Evolutionary conservation across 768 basidiomycete species (phyloP).

Genomic region (Amanita subjunquillea): DNA sequence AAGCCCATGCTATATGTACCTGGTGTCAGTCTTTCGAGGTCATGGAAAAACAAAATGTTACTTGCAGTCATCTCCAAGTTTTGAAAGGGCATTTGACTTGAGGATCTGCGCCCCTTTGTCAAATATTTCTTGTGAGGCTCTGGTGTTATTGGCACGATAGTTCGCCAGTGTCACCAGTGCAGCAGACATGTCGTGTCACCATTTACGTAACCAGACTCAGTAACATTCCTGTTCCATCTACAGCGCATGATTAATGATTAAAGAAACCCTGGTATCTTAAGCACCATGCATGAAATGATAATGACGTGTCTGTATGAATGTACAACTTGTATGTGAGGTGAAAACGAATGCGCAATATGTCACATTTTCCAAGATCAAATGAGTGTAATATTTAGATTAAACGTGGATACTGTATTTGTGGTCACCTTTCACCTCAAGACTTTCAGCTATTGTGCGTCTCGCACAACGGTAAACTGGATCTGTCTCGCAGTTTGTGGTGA

Average conservation of each 20-base stretch:
- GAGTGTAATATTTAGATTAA: slow-evolving; percentile 4
- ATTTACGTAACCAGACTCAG: background rate
- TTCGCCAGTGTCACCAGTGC: slow-evolving; percentile 44
- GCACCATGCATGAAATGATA: slow-evolving; percentile 1
- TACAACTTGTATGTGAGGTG: background rate
- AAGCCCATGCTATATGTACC: slow-evolving; percentile 52
- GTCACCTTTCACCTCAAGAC: background rate
- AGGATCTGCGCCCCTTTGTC: slow-evolving; percentile 42
- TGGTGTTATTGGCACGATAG: slow-evolving; percentile 39
- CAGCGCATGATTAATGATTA: background rate
- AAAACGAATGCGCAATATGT: slow-evolving; percentile 1
- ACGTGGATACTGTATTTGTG: background rate
- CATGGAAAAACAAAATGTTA: background rate
- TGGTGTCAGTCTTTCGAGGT: background rate
- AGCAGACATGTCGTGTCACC: slow-evolving; percentile 19
- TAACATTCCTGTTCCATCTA: background rate
- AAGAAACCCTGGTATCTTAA: background rate
- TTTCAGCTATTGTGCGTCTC: slow-evolving; percentile 2
- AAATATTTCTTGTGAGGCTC: slow-evolving; percentile 51
- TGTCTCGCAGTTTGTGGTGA: background rate
- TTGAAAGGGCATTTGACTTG: slow-evolving; percentile 30
- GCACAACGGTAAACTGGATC: background rate
- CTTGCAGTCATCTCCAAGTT: slow-evolving; percentile 50
- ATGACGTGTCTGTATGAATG: background rate
- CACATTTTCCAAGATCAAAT: background rate